Percentiles rank a stretch among this genome's conserved stretches.
These are phyloP conservation scores for Yamagishiella unicocca DNA, from an alignment of 139 green algal genomes.

Conservation along the genomic window DNA sequence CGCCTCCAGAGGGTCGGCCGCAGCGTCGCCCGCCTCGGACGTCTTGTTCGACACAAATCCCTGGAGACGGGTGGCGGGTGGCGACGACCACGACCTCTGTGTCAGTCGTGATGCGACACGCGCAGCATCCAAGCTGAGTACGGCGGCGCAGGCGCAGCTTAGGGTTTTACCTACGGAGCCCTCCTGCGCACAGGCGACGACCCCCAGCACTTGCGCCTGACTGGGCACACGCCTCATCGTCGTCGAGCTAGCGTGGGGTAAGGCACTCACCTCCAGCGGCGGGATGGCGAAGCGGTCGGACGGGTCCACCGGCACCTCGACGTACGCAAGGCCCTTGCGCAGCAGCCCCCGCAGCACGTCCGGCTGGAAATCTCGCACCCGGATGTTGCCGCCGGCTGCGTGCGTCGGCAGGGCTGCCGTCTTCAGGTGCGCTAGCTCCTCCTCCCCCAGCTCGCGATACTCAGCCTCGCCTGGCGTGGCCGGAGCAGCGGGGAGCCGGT, in stretches of 20 bases:
- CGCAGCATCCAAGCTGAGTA: no score
- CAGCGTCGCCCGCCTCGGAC: slow-evolving; percentile 54
- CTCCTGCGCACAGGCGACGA: no score
- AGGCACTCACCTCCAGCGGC: slow-evolving; percentile 84
- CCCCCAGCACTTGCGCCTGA: no score
- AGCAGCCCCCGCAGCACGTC: slow-evolving; percentile 56
- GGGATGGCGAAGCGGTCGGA: slow-evolving; percentile 89
- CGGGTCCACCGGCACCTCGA: slow-evolving; percentile 86
- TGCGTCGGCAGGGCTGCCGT: slow-evolving; percentile 25
- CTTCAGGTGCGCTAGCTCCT: slow-evolving; percentile 81
- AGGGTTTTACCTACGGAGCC: no score
- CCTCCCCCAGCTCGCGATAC: slow-evolving; percentile 76
- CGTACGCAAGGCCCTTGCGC: slow-evolving; percentile 85
- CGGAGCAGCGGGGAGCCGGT: no score
- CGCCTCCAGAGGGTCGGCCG: slow-evolving; percentile 85
- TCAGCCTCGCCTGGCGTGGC: slow-evolving; percentile 78
- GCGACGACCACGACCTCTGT: no score
- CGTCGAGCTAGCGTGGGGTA: no score
- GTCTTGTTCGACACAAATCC: slow-evolving; percentile 95
- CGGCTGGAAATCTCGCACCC: slow-evolving; percentile 51
- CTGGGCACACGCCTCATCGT: no score
- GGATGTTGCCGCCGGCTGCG: slow-evolving; percentile 14
- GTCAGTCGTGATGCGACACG: no score
- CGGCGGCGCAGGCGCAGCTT: no score
- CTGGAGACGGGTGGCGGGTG: slow-evolving; percentile 48